phyloP scores from a whole-genome alignment of 257 asterid genomes.

The Voacanga thouarsii region DNA sequence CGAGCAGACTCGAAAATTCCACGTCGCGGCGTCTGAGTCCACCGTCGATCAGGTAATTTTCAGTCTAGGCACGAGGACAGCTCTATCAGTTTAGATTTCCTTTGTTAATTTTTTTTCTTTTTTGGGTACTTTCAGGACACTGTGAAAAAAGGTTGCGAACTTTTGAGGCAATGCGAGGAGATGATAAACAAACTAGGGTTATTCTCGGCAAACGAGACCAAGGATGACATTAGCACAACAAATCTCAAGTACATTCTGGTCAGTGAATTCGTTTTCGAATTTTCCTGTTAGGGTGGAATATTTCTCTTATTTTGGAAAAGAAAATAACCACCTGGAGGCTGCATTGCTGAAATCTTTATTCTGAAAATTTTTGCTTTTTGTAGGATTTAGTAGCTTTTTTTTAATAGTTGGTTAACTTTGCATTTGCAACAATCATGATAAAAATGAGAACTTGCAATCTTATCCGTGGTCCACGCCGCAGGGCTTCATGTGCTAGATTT shows the following conservation, averaged over 20 bases:
- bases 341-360: neutral
- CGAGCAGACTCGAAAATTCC: constrained; percentile 34
- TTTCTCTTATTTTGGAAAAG: no score
- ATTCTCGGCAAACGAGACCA: constrained; percentile 81
- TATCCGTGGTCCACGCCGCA: neutral
- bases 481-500: neutral
- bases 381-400: neutral
- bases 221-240: constrained; percentile 83
- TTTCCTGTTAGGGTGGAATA: neutral
- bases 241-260: constrained; percentile 87
- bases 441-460: neutral
- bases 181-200: constrained; percentile 80
- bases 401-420: neutral
- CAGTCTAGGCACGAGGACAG: neutral
- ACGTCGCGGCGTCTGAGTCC: constrained; percentile 29
- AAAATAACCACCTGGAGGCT: neutral
- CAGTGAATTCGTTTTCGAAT: constrained; percentile 19
- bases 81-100: neutral
- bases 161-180: constrained; percentile 71
- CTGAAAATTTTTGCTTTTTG: neutral
- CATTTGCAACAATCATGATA: neutral
- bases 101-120: neutral
- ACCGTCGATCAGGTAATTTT: constrained; percentile 35
- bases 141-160: constrained; percentile 64
- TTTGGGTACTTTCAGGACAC: constrained; percentile 42